Evolutionary conservation across 2,329 filamentous ascomycete genomes (phyloP), one percentile per base, ranked within the genome.

Genomic region (Alternaria arborescens): DNA sequence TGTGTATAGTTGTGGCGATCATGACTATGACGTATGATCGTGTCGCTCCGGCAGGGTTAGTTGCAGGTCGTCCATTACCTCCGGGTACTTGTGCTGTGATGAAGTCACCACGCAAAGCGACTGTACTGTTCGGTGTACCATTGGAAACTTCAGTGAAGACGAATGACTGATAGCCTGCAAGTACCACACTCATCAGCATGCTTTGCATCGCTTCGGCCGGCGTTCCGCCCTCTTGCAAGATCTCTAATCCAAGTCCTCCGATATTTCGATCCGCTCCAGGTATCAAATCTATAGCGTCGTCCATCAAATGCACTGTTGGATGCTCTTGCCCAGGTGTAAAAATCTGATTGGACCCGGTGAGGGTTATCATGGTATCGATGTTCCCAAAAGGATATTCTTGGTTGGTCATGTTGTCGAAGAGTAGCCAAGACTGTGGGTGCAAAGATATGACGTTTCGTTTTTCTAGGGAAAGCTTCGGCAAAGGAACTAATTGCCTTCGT

Each of bases 261-360:
- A n/a, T 38, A 10, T 38, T n/a, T n/a, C n/a, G n/a, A n/a, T n/a
- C n/a, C n/a, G n/a, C n/a, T n/a, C n/a, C n/a, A n/a, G n/a, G n/a
- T n/a, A n/a, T n/a, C n/a, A n/a, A n/a, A n/a, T n/a, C n/a, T n/a
- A n/a, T n/a, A n/a, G n/a, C n/a, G n/a, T 38, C 7, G 6, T 38
- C 5, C 16, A 38, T n/a, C 7, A 38, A 1, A 0, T n/a, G 16
- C 18, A 38, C 0, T 1, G 6, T 38, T 0, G 34, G 0, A 1
- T 38, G 6, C 1, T 38, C 7, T 2, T 7, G 14, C 7, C 32
- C 32, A 1, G 32, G 12, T 14, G 1, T 1, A 0, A 38, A 38
- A 1, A 8, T 36, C 32, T 16, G 14, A 5, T 2, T 36, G 0
- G 14, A 14, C 0, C 22, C 22, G 0, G 32, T 12, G 12, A 34